phyloP scores from a whole-genome alignment of 1,284 basidiomycete species.

The Meira miltonrushii region DNA sequence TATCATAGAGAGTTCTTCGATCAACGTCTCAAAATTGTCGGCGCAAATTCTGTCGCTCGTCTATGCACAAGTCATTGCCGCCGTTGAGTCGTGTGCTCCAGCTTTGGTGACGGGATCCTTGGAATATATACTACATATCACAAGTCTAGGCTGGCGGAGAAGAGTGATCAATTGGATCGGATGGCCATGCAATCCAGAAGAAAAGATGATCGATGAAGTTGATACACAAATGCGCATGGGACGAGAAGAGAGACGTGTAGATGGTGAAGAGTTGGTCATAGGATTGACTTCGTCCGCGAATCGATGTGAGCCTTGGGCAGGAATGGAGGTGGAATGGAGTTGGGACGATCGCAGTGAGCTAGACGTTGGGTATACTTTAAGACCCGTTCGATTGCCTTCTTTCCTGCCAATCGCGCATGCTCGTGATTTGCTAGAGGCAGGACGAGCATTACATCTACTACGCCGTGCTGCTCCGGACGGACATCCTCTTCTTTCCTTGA shows the following conservation, averaged over 20 bases:
- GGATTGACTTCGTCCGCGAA: not conserved
- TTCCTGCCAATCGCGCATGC: slow-evolving; percentile 26
- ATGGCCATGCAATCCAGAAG: slow-evolving; percentile 25
- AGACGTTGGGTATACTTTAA: slow-evolving; percentile 33
- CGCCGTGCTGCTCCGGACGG: slow-evolving; percentile 31
- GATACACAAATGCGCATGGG: slow-evolving; percentile 6
- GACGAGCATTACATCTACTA: slow-evolving; percentile 29
- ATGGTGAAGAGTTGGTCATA: not conserved
- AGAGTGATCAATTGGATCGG: slow-evolving; percentile 31
- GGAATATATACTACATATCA: slow-evolving; percentile 26
- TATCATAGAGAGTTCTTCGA: too few species aligned
- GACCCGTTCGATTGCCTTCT: slow-evolving; percentile 27
- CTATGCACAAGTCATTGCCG: slow-evolving; percentile 31
- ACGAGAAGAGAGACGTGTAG: not conserved
- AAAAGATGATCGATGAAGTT: slow-evolving; percentile 19
- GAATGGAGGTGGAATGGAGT: slow-evolving; percentile 30
- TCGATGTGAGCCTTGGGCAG: slow-evolving; percentile 24
- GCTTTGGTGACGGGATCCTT: slow-evolving; percentile 19
- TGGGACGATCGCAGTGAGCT: slow-evolving; percentile 32
- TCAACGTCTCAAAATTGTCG: not conserved
- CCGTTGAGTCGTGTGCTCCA: slow-evolving; percentile 20
- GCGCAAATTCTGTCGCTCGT: slow-evolving; percentile 22
- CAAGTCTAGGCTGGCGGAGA: slow-evolving; percentile 25
- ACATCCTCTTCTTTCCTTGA: slow-evolving; percentile 25
- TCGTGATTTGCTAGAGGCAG: slow-evolving; percentile 30